phyloP scores from a whole-genome alignment of 2,329 filamentous ascomycete genomes.

The Xylaria sp. region DNA sequence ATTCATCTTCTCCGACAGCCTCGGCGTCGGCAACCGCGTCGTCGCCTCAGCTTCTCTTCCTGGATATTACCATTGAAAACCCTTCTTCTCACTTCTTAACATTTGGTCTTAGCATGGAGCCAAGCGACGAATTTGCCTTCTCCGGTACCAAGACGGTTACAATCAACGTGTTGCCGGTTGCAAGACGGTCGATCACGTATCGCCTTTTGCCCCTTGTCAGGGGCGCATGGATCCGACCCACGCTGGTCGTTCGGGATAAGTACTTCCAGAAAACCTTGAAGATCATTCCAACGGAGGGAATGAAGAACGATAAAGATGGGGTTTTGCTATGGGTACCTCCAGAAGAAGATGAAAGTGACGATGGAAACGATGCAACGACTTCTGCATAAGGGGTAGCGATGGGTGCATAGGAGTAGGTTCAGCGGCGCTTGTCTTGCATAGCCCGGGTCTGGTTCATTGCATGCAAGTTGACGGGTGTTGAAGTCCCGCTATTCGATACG shows the following conservation, averaged over 20 bases:
- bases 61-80: slow-evolving; percentile 74
- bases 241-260: slow-evolving; percentile 73
- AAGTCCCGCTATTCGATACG: neutral
- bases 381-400: neutral
- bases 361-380: slow-evolving; percentile 13
- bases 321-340: slow-evolving; percentile 58
- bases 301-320: slow-evolving; percentile 60
- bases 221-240: slow-evolving; percentile 65
- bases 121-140: slow-evolving; percentile 88
- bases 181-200: slow-evolving; percentile 68
- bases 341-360: slow-evolving; percentile 32
- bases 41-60: slow-evolving; percentile 36
- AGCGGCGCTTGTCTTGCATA: neutral
- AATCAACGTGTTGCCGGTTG: slow-evolving; percentile 76
- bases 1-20: slow-evolving; percentile 33
- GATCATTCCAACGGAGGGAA: slow-evolving; percentile 72
- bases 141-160: slow-evolving; percentile 78
- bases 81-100: slow-evolving; percentile 91
- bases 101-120: slow-evolving; percentile 88
- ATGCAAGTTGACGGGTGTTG: neutral
- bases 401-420: neutral
- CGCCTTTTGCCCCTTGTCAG: slow-evolving; percentile 62
- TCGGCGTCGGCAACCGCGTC: slow-evolving; percentile 31
- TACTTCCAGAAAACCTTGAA: slow-evolving; percentile 90
- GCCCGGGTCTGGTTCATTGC: slow-evolving; percentile 1